These are phyloP conservation scores for Chlorella sp. DNA, from an alignment of 139 green algal species.

Conservation along the genomic window DNA sequence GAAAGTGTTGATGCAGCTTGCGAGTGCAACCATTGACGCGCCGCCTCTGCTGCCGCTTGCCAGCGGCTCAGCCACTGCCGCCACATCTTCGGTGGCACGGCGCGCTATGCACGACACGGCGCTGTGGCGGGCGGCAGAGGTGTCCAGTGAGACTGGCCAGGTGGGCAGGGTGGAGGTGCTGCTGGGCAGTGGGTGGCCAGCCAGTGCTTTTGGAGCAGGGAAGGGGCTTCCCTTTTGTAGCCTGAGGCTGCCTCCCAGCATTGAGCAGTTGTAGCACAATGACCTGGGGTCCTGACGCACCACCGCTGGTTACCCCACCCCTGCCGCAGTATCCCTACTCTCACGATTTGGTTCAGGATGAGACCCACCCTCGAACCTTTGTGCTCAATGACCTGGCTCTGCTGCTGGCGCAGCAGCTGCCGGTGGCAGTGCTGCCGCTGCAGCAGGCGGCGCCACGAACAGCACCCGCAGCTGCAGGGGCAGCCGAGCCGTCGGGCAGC, in stretches of 20 bases:
- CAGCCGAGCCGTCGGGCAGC: background rate
- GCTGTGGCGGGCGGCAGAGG: background rate
- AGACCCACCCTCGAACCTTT: background rate
- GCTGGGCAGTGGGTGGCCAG: no score
- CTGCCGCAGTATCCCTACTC: background rate
- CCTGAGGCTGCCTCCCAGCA: no score
- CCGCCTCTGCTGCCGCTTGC: background rate
- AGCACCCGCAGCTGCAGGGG: background rate
- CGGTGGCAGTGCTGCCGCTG: conserved; percentile 7
- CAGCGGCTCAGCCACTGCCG: background rate
- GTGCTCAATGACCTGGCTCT: background rate
- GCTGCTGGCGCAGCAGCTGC: background rate
- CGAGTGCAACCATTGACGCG: background rate
- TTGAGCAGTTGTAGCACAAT: no score
- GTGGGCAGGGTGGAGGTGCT: background rate
- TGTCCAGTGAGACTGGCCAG: background rate
- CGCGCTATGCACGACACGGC: background rate
- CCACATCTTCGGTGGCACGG: background rate
- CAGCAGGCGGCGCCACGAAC: background rate
- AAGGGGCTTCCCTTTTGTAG: no score
- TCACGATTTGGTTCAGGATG: background rate
- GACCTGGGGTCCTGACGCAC: no score
- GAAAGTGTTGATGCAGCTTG: background rate
- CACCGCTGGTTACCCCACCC: no score
- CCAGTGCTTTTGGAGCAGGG: no score